A percentile compares a stretch with the other conserved stretches of the same genome.
phyloP scores from a whole-genome alignment of 177 flowering plant species.

The Vitis hybrid region DNA sequence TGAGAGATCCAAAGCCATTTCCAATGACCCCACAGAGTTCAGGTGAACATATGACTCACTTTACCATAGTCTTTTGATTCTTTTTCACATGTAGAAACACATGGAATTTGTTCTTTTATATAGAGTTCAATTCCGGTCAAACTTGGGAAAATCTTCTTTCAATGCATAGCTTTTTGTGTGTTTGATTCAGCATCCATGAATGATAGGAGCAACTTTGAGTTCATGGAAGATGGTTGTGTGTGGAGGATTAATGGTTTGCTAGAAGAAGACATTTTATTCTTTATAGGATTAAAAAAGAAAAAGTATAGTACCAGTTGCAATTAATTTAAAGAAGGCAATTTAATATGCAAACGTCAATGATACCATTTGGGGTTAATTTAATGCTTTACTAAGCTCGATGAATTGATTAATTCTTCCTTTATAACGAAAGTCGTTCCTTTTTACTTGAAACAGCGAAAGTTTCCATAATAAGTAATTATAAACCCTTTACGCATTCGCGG shows the following conservation, averaged over 20 bases:
- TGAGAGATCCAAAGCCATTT: slow-evolving; percentile 41
- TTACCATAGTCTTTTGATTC: not conserved
- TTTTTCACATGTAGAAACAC: not conserved
- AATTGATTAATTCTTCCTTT: too few species aligned
- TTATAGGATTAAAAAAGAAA: not conserved
- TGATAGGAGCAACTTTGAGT: not conserved
- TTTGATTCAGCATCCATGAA: not conserved
- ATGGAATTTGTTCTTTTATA: too few species aligned
- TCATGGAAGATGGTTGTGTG: slow-evolving; percentile 7
- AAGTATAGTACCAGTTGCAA: not conserved
- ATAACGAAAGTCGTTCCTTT: too few species aligned
- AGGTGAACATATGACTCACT: slow-evolving; percentile 35
- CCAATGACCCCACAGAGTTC: slow-evolving; percentile 55
- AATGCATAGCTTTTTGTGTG: slow-evolving; percentile 15
- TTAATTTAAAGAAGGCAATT: too few species aligned
- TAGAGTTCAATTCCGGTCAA: too few species aligned
- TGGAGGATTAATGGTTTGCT: slow-evolving; percentile 10
- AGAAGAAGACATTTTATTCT: slow-evolving; percentile 21
- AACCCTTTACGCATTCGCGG: not conserved
- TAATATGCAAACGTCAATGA: too few species aligned
- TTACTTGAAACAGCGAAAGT: not conserved
- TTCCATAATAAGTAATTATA: not conserved
- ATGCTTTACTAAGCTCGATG: too few species aligned
- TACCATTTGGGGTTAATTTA: too few species aligned
- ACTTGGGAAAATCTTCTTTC: too few species aligned